Percentiles rank a stretch among this genome's conserved stretches.
These are phyloP conservation scores for Cutaneotrichosporon curvatum DNA, from an alignment of 1,284 basidiomycete genomes.

Conservation along the genomic window DNA sequence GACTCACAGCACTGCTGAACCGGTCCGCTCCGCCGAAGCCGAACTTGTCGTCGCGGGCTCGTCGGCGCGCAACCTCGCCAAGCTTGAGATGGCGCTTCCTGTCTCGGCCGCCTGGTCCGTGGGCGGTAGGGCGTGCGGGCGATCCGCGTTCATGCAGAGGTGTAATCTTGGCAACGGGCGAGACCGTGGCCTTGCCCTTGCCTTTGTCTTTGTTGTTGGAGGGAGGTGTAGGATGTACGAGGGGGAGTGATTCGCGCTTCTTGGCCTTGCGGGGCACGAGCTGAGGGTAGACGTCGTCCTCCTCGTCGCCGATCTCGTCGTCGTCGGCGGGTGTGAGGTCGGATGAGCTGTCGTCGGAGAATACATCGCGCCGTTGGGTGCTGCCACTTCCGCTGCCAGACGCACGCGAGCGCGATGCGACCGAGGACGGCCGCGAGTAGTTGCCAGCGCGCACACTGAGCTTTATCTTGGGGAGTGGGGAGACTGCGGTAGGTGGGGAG, in stretches of 20 bases:
- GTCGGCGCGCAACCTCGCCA: constrained; percentile 30
- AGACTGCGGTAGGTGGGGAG: constrained; percentile 9
- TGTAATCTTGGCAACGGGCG: constrained; percentile 5
- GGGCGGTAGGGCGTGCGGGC: constrained; percentile 13
- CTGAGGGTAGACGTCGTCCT: constrained; percentile 6
- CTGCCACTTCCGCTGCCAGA: constrained; percentile 1
- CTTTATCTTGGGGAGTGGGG: constrained; percentile 18
- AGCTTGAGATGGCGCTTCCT: constrained; percentile 34
- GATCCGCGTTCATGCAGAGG: not conserved
- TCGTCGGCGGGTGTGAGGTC: constrained; percentile 20
- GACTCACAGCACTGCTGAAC: constrained; percentile 16
- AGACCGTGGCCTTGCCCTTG: not conserved
- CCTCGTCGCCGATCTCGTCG: constrained; percentile 14
- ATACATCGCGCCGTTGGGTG: constrained; percentile 8
- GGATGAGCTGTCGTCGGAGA: constrained; percentile 17
- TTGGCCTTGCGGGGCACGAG: constrained; percentile 6
- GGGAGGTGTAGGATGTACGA: not conserved
- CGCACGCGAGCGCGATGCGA: constrained; percentile 4
- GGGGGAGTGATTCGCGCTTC: constrained; percentile 10
- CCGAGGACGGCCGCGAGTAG: constrained; percentile 6
- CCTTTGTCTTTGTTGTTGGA: not conserved
- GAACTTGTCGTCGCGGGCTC: constrained; percentile 41
- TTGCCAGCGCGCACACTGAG: constrained; percentile 13
- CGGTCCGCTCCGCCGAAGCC: constrained; percentile 22
- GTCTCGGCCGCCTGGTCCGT: constrained; percentile 30